Percentiles rank a stretch among this genome's conserved stretches.
Conservation (phyloP, 225 moss, liverwort and hornwort species). For the Rhytidiadelphus loreus region DNA sequence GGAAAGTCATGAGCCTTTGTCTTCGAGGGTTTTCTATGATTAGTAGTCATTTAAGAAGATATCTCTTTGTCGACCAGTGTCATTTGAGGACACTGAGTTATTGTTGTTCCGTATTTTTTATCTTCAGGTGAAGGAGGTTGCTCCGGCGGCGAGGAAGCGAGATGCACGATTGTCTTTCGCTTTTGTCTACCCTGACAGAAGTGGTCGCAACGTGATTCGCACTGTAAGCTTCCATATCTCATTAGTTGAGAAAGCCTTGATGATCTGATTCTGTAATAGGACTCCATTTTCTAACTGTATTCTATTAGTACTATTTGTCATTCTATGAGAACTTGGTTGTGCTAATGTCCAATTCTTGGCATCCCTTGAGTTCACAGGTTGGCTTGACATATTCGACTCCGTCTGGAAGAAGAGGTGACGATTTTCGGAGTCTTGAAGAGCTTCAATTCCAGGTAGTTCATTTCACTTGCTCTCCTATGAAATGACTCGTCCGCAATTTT, state of each 20-base stretch:
- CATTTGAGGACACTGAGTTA: not conserved
- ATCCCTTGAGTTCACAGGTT: conserved; percentile 16
- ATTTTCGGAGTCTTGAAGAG: conserved; percentile 47
- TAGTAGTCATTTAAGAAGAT: not conserved
- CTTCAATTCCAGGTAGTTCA: conserved; percentile 50
- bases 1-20: not conserved
- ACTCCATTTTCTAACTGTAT: not conserved
- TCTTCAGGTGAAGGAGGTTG: conserved; percentile 90
- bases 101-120: not conserved
- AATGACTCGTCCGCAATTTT: not conserved
- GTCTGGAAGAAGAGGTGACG: conserved; percentile 46
- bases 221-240: conserved; percentile 43
- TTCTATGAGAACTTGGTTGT: not conserved
- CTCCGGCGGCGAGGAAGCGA: conserved; percentile 84
- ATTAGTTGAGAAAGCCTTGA: not conserved
- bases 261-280: not conserved
- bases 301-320: not conserved
- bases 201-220: conserved; percentile 94
- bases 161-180: conserved; percentile 97
- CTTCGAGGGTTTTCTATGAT: not conserved
- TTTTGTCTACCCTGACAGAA: conserved; percentile 95
- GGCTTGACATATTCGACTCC: conserved; percentile 51
- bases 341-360: not conserved
- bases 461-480: not conserved
- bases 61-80: not conserved